phyloP scores from a whole-genome alignment of 345 rosid species.

The Hibiscus mutabilis region DNA sequence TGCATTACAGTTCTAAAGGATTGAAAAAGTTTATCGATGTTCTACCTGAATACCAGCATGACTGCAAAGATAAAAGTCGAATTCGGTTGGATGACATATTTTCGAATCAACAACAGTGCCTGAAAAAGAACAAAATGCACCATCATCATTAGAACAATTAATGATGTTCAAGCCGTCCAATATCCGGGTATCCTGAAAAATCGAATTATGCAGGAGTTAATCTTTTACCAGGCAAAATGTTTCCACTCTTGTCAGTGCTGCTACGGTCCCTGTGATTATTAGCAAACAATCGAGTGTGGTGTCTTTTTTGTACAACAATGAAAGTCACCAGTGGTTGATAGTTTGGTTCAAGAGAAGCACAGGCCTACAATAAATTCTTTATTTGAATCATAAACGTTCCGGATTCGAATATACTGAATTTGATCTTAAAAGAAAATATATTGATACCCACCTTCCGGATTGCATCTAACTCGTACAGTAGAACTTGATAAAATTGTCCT shows the following conservation, averaged over 20 bases:
- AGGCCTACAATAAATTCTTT: slow-evolving; percentile 22
- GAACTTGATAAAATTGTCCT: slow-evolving; percentile 40
- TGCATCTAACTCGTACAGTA: slow-evolving; percentile 36
- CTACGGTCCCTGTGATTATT: slow-evolving; percentile 28
- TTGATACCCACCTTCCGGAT: slow-evolving; percentile 30
- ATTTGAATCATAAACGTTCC: neutral
- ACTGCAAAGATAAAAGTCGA: slow-evolving; percentile 36
- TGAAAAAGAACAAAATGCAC: neutral
- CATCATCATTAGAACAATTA: neutral
- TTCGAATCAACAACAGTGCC: slow-evolving; percentile 40
- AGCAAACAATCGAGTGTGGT: slow-evolving; percentile 33
- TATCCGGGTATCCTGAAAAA: neutral
- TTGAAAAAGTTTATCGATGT: neutral
- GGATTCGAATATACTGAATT: neutral
- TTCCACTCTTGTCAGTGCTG: slow-evolving; percentile 34
- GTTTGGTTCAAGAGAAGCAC: slow-evolving; percentile 32
- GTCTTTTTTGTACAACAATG: slow-evolving; percentile 37
- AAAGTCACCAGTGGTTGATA: slow-evolving; percentile 43
- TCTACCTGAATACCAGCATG: slow-evolving; percentile 42
- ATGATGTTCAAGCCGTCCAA: neutral
- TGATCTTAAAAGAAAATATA: neutral
- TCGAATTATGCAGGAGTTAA: neutral
- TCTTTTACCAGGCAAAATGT: slow-evolving; percentile 32
- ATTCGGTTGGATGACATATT: slow-evolving; percentile 41
- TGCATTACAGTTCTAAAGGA: too few relatives aligned